Conservation (phyloP, 1,284 basidiomycete genomes). For the Puccinia polysora region DNA sequence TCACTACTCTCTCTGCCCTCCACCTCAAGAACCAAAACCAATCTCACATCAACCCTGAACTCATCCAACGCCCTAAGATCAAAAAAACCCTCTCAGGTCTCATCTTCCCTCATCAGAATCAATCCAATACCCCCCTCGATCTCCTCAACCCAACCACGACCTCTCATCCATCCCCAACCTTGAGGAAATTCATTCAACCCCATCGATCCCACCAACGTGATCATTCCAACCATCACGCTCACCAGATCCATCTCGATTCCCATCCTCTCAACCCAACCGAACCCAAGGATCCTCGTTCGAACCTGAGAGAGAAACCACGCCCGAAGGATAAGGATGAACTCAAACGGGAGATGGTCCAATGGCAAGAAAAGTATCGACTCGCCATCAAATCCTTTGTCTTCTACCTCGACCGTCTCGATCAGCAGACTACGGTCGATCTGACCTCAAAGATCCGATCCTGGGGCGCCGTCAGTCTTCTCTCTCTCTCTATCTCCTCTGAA, state of each 20-base stretch:
- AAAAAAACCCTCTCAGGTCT: slow-evolving; percentile 17
- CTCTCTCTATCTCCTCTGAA: slow-evolving; percentile 24
- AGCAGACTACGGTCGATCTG: slow-evolving; percentile 58
- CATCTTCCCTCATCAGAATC: slow-evolving; percentile 17
- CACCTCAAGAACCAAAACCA: not conserved
- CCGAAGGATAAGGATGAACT: slow-evolving; percentile 33
- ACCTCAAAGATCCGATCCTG: slow-evolving; percentile 62
- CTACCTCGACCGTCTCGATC: slow-evolving; percentile 71
- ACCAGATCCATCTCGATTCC: not conserved
- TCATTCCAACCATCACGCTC: not conserved
- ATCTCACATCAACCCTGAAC: not conserved
- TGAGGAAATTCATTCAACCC: not conserved
- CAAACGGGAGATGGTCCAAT: slow-evolving; percentile 55
- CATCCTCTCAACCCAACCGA: not conserved
- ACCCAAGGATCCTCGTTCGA: not conserved
- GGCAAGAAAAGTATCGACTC: slow-evolving; percentile 73
- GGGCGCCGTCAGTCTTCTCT: slow-evolving; percentile 65
- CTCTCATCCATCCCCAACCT: not conserved
- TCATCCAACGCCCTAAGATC: slow-evolving; percentile 4
- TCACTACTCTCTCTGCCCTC: not conserved
- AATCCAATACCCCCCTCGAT: slow-evolving; percentile 7
- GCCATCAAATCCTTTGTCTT: slow-evolving; percentile 79
- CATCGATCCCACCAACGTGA: not conserved
- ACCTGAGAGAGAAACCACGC: slow-evolving; percentile 16
- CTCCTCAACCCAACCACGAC: slow-evolving; percentile 15